Percentiles rank a stretch among this genome's conserved stretches.
phyloP scores from a whole-genome alignment of 345 rosid species.

The Dipteronia sinensis region DNA sequence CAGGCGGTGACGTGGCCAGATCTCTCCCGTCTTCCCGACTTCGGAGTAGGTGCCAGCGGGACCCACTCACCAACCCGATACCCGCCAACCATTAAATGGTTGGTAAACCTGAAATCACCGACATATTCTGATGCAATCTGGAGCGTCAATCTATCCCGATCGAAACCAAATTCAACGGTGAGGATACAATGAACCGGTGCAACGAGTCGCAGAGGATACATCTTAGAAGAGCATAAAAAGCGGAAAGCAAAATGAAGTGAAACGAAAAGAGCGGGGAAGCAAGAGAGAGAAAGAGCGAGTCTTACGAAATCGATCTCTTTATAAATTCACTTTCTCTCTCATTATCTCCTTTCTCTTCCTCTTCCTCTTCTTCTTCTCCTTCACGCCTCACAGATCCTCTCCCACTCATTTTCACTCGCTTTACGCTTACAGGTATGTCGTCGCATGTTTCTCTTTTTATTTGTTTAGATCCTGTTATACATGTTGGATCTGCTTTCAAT shows the following conservation, averaged over 20 bases:
- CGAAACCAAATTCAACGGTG: background rate
- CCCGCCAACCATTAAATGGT: background rate
- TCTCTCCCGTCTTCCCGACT: background rate
- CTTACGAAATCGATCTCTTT: background rate
- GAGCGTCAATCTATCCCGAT: background rate
- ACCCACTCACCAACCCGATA: constrained; percentile 17
- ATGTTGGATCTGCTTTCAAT: background rate
- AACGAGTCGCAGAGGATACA: background rate
- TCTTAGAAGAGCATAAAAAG: background rate
- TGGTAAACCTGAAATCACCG: background rate
- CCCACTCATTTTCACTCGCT: background rate
- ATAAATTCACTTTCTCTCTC: background rate
- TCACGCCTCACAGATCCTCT: background rate
- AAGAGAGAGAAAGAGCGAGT: constrained; percentile 11
- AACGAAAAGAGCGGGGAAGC: constrained; percentile 20
- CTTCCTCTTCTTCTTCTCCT: background rate
- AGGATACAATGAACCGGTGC: background rate
- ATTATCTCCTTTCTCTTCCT: background rate
- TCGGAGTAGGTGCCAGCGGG: background rate
- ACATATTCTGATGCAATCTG: background rate
- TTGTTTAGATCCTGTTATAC: background rate
- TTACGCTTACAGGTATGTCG: background rate
- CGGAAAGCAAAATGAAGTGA: background rate
- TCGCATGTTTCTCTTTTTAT: background rate
- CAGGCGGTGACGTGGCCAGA: background rate